Conservation (phyloP, 2,329 filamentous ascomycete species). For the Curvularia sp. region DNA sequence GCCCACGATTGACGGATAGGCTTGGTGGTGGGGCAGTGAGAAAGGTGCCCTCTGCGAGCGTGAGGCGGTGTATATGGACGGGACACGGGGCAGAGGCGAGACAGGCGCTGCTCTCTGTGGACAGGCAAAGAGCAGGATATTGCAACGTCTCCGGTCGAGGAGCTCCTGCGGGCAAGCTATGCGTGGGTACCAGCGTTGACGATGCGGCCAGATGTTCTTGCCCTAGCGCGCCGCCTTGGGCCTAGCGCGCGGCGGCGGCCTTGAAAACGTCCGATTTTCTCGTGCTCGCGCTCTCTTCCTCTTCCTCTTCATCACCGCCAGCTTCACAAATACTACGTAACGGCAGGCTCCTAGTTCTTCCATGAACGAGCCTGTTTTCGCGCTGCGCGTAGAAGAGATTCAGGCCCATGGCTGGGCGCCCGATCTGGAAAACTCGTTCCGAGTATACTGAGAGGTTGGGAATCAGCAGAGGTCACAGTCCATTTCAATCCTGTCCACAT, state of each 20-base stretch:
- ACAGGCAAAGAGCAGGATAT: slow-evolving; percentile 17
- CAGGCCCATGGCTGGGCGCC: slow-evolving; percentile 75
- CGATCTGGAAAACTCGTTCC: slow-evolving; percentile 70
- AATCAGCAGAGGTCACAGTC: slow-evolving; percentile 76
- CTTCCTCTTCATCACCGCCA: slow-evolving; percentile 60
- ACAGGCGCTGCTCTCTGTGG: slow-evolving; percentile 18
- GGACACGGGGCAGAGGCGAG: slow-evolving; percentile 13
- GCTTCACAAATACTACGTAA: slow-evolving; percentile 66
- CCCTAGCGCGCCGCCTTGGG: slow-evolving; percentile 22
- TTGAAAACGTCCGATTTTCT: slow-evolving; percentile 45
- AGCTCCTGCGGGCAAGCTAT: slow-evolving; percentile 23
- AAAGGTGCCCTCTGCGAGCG: slow-evolving; percentile 17
- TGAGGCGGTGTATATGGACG: slow-evolving; percentile 9
- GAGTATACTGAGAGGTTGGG: slow-evolving; percentile 69
- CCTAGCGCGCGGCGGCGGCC: slow-evolving; percentile 29
- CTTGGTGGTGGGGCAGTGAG: slow-evolving; percentile 35
- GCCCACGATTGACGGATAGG: slow-evolving; percentile 38
- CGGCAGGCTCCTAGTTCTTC: slow-evolving; percentile 60
- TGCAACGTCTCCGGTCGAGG: slow-evolving; percentile 36
- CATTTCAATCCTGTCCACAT: not conserved
- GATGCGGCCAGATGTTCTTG: slow-evolving; percentile 27
- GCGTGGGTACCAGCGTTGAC: slow-evolving; percentile 16
- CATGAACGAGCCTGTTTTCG: slow-evolving; percentile 68
- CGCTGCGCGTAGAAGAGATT: slow-evolving; percentile 70
- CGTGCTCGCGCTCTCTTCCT: slow-evolving; percentile 43